Evolutionary conservation across 345 rosid genomes (phyloP), one percentile per base, ranked within the genome.

Genomic region (Camelina sativa): DNA sequence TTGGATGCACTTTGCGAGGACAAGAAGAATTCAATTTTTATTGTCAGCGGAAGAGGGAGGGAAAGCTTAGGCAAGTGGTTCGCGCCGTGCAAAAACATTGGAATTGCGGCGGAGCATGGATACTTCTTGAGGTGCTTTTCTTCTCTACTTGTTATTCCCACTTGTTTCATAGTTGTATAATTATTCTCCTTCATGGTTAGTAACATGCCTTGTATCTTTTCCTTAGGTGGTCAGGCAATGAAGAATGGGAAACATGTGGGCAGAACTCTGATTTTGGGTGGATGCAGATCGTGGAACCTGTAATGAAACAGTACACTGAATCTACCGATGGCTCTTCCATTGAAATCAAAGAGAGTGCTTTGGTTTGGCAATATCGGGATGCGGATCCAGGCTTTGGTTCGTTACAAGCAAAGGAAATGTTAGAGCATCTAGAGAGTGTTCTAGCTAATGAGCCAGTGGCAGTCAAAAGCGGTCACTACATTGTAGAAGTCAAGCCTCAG

Each of bases 191-290:
- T 53, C 44, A 32, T 40, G 28, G 17, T 58, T 41, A 52, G 55
- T 67, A 53, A 66, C 20, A 41, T 35, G 59, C 20, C 44, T 35
- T 43, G 4, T 13, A 30, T 51, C 40, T 46, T 8, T 63, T 35
- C 59, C 25, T 44, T 65, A 79, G 82, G 76, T 79, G 82, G 82
- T 16, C 73, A 40, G 79, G 78, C 43, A 64, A 8, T 75, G 76
- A 79, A 57, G 82, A 79, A 64, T 79, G 82, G 82, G 82, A 74
- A 75, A 75, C 79, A 38, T 79, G 82, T 75, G 82, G 82, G n/a
- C 79, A 74, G 76, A 75, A 64, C 55, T 28, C 76, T 63, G 82
- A 79, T 71, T 79, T 69, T 70, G 82, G 79, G 56, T 79, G 82
- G 82, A 79, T 79, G 82, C 82, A 79, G 79, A 79, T 79, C 19